Conservation (phyloP, 2,329 filamentous ascomycete species). For the Volutella citrinella region DNA sequence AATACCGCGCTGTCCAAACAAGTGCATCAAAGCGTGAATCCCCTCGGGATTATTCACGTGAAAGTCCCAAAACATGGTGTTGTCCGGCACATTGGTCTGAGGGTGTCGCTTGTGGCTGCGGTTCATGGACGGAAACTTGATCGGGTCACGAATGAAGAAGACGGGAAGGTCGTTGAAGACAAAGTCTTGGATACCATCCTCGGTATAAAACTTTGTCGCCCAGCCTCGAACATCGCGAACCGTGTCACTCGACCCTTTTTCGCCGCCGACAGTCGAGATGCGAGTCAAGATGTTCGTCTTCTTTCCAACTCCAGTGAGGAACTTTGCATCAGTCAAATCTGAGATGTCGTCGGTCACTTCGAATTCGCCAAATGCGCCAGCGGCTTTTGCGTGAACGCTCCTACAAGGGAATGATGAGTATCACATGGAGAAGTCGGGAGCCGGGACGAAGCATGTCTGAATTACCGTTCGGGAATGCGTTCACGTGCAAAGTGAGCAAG, state of each 20-base stretch:
- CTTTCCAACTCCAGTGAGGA: conserved; percentile 51
- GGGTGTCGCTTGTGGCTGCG: conserved; percentile 44
- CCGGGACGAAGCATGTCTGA: too few relatives aligned
- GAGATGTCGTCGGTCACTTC: conserved; percentile 54
- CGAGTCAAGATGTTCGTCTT: conserved; percentile 58
- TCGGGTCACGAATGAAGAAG: conserved; percentile 46
- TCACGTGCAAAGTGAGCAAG: conserved; percentile 58
- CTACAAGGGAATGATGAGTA: too few relatives aligned
- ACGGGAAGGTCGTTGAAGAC: conserved; percentile 45
- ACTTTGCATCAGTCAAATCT: conserved; percentile 49
- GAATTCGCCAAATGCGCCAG: conserved; percentile 52
- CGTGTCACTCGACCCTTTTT: conserved; percentile 61
- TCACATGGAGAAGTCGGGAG: too few relatives aligned
- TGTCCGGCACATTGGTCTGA: conserved; percentile 38
- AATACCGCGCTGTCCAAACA: conserved; percentile 49
- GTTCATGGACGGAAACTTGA: conserved; percentile 46
- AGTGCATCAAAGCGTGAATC: conserved; percentile 47
- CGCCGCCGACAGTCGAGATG: conserved; percentile 66
- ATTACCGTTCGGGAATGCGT: conserved; percentile 52
- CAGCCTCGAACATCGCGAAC: conserved; percentile 65
- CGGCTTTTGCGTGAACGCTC: conserved; percentile 32
- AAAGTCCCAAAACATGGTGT: conserved; percentile 38
- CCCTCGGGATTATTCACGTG: conserved; percentile 35
- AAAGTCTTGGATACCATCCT: conserved; percentile 27
- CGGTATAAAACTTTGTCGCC: conserved; percentile 36